Base-by-base conservation (phyloP, 768 basidiomycete genomes). In the Amylocystis lapponica region DNA sequence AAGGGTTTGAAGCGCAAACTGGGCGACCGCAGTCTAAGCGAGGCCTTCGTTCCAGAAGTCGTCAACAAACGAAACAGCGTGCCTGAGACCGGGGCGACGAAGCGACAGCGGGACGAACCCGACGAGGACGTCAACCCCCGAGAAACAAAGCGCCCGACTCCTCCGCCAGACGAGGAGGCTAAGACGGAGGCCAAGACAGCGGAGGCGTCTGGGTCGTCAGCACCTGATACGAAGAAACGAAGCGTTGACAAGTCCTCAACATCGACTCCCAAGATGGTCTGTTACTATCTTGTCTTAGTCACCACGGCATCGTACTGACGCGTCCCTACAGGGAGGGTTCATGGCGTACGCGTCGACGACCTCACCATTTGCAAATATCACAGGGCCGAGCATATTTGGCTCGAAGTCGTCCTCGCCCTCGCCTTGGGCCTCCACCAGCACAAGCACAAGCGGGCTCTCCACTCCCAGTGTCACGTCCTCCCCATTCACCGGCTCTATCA, bases 281-380 rank as follows among this genome's bases (percentile, higher is more conserved):
- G 75, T 68, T 3, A 25, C 22, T n/a, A n/a, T 46, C 27, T 45
- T 45, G 41, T 49, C 45, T 36, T 48, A 37, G 39, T 38, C 50
- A 7, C 23, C 21, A 22, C 44, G 40, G 47, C 25, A 39, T 12
- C 32, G 34, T 12, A 26, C 36, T 43, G 8, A 38, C 20, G 16
- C 16, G 35, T 34, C 13, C 6, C 19, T 41, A 27, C 39, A 84
- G 83, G 66, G 75, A 41, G 86, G 86, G 20, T 90, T 90, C 61
- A 80, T 82, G 75, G 82, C 85, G 2, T 90, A 87, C 53, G 86
- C 86, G 11, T 81, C 84, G 2, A 66, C 76, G 10, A 73, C 69
- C 43, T 88, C 86, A 2, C 86, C 86, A 4, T 89, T 89, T 54
- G 79, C 83, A 12, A 63, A 75, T 36, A 78, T 85, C 56, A 86